phyloP scores from a whole-genome alignment of 2,329 filamentous ascomycete genomes.

The Didymella pomorum region DNA sequence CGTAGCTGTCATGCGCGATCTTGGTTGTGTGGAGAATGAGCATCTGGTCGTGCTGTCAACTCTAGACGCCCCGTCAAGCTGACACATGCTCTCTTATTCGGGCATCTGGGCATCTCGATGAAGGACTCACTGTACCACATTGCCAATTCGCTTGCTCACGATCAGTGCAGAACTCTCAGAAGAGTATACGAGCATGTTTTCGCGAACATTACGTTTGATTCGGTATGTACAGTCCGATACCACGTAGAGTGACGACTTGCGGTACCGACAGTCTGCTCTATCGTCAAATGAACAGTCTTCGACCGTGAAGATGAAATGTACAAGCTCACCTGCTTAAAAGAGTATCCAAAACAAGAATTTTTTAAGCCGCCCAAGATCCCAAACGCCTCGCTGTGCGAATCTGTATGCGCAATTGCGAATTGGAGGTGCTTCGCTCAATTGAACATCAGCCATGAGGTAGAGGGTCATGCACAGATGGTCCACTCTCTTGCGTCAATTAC shows the following conservation, averaged over 20 bases:
- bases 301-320: not conserved
- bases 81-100: constrained; percentile 8
- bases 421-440: not conserved
- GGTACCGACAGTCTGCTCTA: not conserved
- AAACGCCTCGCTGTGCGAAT: constrained; percentile 24
- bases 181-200: too few species aligned
- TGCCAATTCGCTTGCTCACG: not conserved
- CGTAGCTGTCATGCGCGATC: not conserved
- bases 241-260: not conserved
- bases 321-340: not conserved
- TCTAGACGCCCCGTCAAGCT: constrained; percentile 9
- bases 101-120: not conserved
- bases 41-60: not conserved
- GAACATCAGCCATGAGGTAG: not conserved
- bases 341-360: not conserved
- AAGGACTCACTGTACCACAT: not conserved
- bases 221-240: not conserved
- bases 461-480: not conserved
- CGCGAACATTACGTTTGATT: not conserved
- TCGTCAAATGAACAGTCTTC: not conserved
- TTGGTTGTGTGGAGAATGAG: not conserved
- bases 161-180: not conserved
- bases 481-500: not conserved
- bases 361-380: not conserved
- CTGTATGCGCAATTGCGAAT: constrained; percentile 1